Conservation (phyloP, 169 alveolate species). For the Fabrea salina region DNA sequence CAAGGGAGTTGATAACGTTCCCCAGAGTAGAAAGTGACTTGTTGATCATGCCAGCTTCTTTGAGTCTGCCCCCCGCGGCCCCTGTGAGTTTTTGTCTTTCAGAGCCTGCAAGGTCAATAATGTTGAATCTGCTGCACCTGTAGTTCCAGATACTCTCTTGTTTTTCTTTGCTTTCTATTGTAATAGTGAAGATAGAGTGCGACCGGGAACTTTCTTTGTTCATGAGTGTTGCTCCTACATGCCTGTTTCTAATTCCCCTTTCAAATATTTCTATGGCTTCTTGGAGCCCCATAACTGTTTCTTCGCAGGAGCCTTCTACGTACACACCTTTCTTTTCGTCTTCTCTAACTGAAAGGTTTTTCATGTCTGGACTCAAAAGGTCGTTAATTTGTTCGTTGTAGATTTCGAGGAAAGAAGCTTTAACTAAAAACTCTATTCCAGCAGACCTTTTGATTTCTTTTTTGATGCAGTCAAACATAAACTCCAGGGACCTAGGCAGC, state of each 20-base stretch:
- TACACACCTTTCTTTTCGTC: slow-evolving; percentile 76
- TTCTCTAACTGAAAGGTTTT: slow-evolving; percentile 71
- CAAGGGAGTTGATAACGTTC: slow-evolving; percentile 75
- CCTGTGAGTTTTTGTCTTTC: slow-evolving; percentile 81
- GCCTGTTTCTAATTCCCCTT: slow-evolving; percentile 76
- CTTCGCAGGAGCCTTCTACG: slow-evolving; percentile 75
- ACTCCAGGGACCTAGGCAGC: slow-evolving; percentile 59
- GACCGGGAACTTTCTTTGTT: slow-evolving; percentile 78
- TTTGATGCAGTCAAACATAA: slow-evolving; percentile 38
- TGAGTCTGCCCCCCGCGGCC: slow-evolving; percentile 78
- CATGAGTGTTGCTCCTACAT: slow-evolving; percentile 77
- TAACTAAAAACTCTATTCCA: slow-evolving; percentile 48
- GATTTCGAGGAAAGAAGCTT: slow-evolving; percentile 78
- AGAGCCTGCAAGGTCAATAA: slow-evolving; percentile 86
- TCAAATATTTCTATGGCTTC: slow-evolving; percentile 68
- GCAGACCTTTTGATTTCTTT: slow-evolving; percentile 30
- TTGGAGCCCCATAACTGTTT: slow-evolving; percentile 46
- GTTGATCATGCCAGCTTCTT: slow-evolving; percentile 84
- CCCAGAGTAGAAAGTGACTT: slow-evolving; percentile 74
- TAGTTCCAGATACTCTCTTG: slow-evolving; percentile 3
- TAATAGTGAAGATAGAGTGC: slow-evolving; percentile 78
- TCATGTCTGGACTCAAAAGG: slow-evolving; percentile 54
- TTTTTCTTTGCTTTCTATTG: slow-evolving; percentile 50
- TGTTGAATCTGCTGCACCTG: slow-evolving; percentile 53
- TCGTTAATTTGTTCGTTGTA: slow-evolving; percentile 85